Evolutionary conservation across 164 flowering plant species (phyloP), one percentile per base, ranked within the genome.

Genomic region (Brasenia schreberi): DNA sequence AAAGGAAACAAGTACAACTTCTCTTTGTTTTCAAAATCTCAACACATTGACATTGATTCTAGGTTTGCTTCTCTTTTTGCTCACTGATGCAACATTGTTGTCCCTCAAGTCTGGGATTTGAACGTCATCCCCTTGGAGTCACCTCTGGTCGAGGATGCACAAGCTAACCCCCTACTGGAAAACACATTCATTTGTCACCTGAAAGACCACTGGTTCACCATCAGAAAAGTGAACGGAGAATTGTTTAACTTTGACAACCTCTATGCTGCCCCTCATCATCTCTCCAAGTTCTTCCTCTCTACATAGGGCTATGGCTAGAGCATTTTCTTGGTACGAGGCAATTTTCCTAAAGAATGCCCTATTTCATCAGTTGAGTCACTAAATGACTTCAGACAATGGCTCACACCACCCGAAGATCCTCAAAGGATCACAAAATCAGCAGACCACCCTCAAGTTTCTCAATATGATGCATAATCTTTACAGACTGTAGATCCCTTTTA

Each of bases 221-320:
- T 94, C 71, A 81, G 96, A 77, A 94, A 94, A 81, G 96, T 94
- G 58, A 82, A 85, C 52, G 95, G 92, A 17, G 97, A 94, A 62
- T 94, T 97, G 98, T 93, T 90, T 68, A 93, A 93, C 66, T 93
- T 93, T 63, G 92, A 93, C 72, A 93, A 97, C 69, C 84, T 94
- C 18, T 84, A 80, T 67, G 88, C 95, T 61, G 98, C 97, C 18
- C 98, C 98, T 0, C 85, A 86, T 75, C 88, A 94, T 77, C 88
- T 94, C 64, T 94, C 98, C n/a, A 90, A 84, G 80, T 94, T 94
- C 73, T 87, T 89, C 79, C 93, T 90, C 18, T 81, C 98, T 11
- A 97, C 97, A 16, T 91, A 87, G 75, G 85, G 88, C 71, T 86
- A 74, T 33, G 97, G 96, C 9, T 94, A 97, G 98, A 94, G 96